Evolutionary conservation across 2,329 filamentous ascomycete species (phyloP).

Genomic region (Parastagonospora nodorum): DNA sequence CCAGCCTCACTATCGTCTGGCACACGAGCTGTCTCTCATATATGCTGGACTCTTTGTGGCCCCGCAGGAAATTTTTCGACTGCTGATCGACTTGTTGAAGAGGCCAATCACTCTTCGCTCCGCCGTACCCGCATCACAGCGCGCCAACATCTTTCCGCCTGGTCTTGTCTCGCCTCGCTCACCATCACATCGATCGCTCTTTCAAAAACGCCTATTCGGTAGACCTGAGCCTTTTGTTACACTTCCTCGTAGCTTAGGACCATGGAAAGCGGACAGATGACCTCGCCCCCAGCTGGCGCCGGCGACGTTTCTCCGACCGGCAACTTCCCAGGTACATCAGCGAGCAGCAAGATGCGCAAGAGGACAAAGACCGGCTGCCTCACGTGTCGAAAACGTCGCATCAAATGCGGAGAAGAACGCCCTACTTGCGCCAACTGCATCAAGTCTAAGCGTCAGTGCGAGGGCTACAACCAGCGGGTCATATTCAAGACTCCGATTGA

Average conservation of each 20-base stretch:
- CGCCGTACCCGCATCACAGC: conserved; percentile 25
- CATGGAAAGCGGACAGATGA: not conserved
- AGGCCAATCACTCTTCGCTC: conserved; percentile 33
- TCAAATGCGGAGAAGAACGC: conserved; percentile 93
- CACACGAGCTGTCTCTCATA: not conserved
- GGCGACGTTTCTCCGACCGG: conserved; percentile 38
- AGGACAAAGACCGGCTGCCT: conserved; percentile 91
- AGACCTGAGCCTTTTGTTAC: not conserved
- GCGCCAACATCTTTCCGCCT: conserved; percentile 26
- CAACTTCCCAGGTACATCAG: conserved; percentile 20
- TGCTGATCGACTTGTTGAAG: conserved; percentile 35
- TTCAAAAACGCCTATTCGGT: not conserved
- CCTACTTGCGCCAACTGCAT: conserved; percentile 83
- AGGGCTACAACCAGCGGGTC: conserved; percentile 81
- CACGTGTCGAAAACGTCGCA: conserved; percentile 90
- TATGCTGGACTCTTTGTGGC: conserved; percentile 5
- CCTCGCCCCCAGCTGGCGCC: conserved; percentile 23
- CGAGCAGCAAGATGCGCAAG: conserved; percentile 46
- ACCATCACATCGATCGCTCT: not conserved
- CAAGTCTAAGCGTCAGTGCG: conserved; percentile 82
- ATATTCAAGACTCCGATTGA: conserved; percentile 77
- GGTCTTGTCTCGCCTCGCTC: conserved; percentile 13
- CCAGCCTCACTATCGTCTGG: not conserved
- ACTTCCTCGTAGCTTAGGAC: not conserved
- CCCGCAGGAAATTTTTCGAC: conserved; percentile 21